Evolutionary conservation across 768 basidiomycete genomes (phyloP), one percentile per base, ranked within the genome.

Genomic region (Filobasidium wieringae): DNA sequence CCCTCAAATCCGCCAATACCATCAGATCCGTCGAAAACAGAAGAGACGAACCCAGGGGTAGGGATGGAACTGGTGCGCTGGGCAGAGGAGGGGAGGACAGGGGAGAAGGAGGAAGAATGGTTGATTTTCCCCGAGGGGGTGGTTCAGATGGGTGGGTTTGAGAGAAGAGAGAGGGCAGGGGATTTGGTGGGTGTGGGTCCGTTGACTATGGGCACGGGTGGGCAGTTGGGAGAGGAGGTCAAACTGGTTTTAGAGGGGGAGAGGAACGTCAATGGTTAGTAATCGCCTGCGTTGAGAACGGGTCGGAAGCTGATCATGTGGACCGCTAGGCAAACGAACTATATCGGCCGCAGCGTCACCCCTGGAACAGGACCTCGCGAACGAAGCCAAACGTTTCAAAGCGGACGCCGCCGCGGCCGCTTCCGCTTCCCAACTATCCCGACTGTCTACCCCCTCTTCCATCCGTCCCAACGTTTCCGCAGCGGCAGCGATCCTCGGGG

Each of bases 361-460:
- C 12, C 32, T 61, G 11, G 60, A 61, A 17, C 53, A 55, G 30
- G 60, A 61, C 40, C 37, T 61, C 29, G 60, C 60, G 1, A 61
- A 57, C 26, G 60, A 61, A 22, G 60, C 60, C 7, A 61, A 61
- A 27, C 55, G 60, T 24, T 58, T 58, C 57, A 58, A 58, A 51
- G 51, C 50, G 15, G 57, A 58, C 33, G 57, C 51, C 22, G 57
- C 36, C 12, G 57, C 57, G 1, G 57, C 57, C 1, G 57, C 57
- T 1, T 33, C 50, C 8, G 57, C 41, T 17, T 51, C n/a, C 29
- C 50, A 40, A 41, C 40, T 27, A 39, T 37, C 27, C 29, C 29
- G 33, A 27, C 15, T 58, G 51, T 39, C 57, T 26, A 37, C 50
- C 37, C 47, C 39, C 7, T 50, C 56, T 26, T 41, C 53, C 17